These are phyloP conservation scores for Mallotus nudiflorus DNA, from an alignment of 345 rosid genomes.

Conservation along the genomic window DNA sequence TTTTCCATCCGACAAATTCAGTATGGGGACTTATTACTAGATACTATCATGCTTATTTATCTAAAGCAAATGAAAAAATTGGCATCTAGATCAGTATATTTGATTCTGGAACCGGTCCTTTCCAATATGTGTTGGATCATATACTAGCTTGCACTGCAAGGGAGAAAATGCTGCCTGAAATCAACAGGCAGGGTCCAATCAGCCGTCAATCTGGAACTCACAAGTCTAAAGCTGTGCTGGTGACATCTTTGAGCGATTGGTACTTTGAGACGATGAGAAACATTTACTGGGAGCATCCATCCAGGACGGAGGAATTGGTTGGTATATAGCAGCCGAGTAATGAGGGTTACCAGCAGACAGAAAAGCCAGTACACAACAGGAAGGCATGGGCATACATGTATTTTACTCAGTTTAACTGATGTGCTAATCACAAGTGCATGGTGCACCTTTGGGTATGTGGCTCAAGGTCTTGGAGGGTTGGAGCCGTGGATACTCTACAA, in stretches of 20 bases:
- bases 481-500: slow-evolving; percentile 4
- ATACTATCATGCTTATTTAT: slow-evolving; percentile 4
- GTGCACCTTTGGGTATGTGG: neutral
- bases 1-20: slow-evolving; percentile 3
- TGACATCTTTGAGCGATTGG: slow-evolving; percentile 3
- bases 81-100: slow-evolving; percentile 2
- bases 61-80: neutral
- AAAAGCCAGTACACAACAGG: neutral
- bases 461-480: slow-evolving; percentile 9
- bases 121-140: slow-evolving; percentile 10
- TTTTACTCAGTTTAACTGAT: neutral
- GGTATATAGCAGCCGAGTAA: slow-evolving; percentile 4
- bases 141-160: neutral
- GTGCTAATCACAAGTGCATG: neutral
- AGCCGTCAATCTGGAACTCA: neutral
- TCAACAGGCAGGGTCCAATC: neutral
- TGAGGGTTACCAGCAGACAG: slow-evolving; percentile 1
- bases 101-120: neutral
- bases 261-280: slow-evolving; percentile 4
- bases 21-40: slow-evolving; percentile 11
- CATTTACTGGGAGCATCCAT: slow-evolving; percentile 6
- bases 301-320: neutral
- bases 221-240: slow-evolving; percentile 2
- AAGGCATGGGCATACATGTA: slow-evolving; percentile 9
- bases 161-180: slow-evolving; percentile 1